These are phyloP conservation scores for Ogataea pignaliae DNA, from an alignment of 805 yeast genomes.

Conservation along the genomic window DNA sequence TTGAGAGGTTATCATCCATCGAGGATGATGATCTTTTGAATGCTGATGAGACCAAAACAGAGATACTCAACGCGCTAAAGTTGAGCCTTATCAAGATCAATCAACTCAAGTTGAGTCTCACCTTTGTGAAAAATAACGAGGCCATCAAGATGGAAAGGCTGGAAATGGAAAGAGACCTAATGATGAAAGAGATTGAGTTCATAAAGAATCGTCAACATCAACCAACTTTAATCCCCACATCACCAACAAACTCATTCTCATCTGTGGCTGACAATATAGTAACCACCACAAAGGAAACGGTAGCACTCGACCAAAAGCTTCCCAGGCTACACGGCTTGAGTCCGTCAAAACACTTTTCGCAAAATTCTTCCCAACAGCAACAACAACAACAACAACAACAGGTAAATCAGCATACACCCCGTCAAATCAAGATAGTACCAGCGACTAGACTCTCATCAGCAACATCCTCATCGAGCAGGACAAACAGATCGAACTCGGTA, in stretches of 20 bases:
- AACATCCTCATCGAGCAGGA: too few relatives aligned
- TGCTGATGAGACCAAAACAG: too few relatives aligned
- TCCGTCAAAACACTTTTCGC: slow-evolving; percentile 5
- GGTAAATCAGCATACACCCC: too few relatives aligned
- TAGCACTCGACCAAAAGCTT: neutral
- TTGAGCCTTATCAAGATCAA: slow-evolving; percentile 14
- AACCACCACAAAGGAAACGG: neutral
- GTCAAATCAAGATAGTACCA: slow-evolving; percentile 12
- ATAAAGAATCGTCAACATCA: slow-evolving; percentile 10
- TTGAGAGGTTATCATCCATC: slow-evolving; percentile 5
- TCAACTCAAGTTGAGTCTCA: slow-evolving; percentile 13
- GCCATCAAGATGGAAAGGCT: slow-evolving; percentile 17
- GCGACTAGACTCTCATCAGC: slow-evolving; percentile 5
- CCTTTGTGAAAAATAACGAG: slow-evolving; percentile 15
- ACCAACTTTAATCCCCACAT: neutral
- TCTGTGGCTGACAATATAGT: neutral
- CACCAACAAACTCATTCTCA: neutral
- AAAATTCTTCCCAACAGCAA: slow-evolving; percentile 1
- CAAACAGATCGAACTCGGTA: neutral
- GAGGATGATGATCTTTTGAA: neutral
- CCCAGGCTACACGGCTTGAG: slow-evolving; percentile 11
- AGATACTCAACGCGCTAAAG: slow-evolving; percentile 7
- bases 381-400: neutral
- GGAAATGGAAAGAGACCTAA: slow-evolving; percentile 21
- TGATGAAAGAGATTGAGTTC: slow-evolving; percentile 22